A percentile compares a stretch with the other conserved stretches of the same genome.
Conservation (phyloP, 2,329 filamentous ascomycete species). For the Xylaria sp. region DNA sequence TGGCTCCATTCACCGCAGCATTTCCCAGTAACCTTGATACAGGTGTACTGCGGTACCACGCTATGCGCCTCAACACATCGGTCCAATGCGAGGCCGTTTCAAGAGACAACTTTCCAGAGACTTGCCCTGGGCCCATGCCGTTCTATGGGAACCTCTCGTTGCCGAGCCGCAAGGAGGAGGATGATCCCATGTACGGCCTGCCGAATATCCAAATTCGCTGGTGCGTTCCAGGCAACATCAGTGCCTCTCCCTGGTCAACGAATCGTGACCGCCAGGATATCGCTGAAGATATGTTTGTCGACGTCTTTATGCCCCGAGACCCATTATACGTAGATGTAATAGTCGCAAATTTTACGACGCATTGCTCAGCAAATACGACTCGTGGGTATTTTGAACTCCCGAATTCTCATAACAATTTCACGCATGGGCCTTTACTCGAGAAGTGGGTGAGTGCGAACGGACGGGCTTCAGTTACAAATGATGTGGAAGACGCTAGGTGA, state of each 20-base stretch:
- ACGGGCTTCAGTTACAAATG: background rate
- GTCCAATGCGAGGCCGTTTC: background rate
- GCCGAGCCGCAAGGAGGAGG: background rate
- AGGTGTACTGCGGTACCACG: conserved; percentile 17
- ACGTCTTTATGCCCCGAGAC: background rate
- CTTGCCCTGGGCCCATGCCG: conserved; percentile 1
- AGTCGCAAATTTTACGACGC: conserved; percentile 1
- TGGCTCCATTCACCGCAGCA: background rate
- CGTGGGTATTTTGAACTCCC: conserved; percentile 15
- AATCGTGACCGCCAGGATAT: conserved; percentile 13
- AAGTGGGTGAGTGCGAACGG: background rate
- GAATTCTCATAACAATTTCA: conserved; percentile 11
- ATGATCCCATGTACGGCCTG: background rate
- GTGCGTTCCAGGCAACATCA: conserved; percentile 3
- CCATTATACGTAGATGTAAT: too few relatives aligned
- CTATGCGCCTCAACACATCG: conserved; percentile 13
- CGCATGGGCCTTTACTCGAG: background rate
- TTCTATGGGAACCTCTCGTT: conserved; percentile 9
- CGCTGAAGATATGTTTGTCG: conserved; percentile 1
- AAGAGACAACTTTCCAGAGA: conserved; percentile 5
- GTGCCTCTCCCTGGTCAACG: background rate
- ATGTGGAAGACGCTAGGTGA: background rate
- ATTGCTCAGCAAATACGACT: conserved; percentile 8
- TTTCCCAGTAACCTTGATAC: background rate
- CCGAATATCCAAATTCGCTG: background rate